Conservation (phyloP, 176 grass and related monocot species). For the Bothriochloa decipiens region DNA sequence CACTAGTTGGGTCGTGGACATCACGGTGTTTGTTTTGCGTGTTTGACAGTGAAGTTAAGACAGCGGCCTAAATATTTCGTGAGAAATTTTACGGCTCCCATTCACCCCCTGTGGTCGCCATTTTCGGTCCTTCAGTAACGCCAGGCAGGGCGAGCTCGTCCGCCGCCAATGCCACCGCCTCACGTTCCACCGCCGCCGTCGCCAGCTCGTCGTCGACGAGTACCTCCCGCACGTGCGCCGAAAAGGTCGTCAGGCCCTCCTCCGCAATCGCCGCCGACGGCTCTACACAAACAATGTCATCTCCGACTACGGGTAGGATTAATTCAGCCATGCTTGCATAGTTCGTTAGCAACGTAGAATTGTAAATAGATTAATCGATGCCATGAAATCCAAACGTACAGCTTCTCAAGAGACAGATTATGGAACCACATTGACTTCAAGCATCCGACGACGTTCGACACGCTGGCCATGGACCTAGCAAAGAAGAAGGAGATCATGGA, state of each 20-base stretch:
- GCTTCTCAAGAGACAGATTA: neutral
- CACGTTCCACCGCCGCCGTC: slow-evolving; percentile 45
- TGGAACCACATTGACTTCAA: slow-evolving; percentile 35
- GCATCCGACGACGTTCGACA: slow-evolving; percentile 43
- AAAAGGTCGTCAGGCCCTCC: slow-evolving; percentile 24
- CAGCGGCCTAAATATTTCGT: no score
- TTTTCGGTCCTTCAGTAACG: neutral
- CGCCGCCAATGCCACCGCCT: slow-evolving; percentile 2
- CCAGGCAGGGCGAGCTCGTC: neutral
- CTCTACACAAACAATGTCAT: neutral
- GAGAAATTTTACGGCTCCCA: no score
- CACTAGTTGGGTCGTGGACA: no score
- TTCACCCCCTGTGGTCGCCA: no score
- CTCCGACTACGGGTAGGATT: neutral
- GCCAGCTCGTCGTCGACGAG: slow-evolving; percentile 34
- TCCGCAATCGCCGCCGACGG: slow-evolving; percentile 23
- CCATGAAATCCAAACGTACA: neutral
- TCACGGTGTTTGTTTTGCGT: no score
- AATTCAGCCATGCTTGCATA: no score
- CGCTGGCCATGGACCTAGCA: slow-evolving; percentile 36
- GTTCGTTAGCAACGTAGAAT: no score
- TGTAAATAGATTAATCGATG: no score
- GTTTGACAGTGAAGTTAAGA: no score
- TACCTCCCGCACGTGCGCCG: slow-evolving; percentile 47
- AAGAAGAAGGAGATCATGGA: slow-evolving; percentile 43